Percentiles rank a stretch among this genome's conserved stretches.
Evolutionary conservation across 2,329 filamentous ascomycete species (phyloP).

Genomic region (Alternaria arborescens): DNA sequence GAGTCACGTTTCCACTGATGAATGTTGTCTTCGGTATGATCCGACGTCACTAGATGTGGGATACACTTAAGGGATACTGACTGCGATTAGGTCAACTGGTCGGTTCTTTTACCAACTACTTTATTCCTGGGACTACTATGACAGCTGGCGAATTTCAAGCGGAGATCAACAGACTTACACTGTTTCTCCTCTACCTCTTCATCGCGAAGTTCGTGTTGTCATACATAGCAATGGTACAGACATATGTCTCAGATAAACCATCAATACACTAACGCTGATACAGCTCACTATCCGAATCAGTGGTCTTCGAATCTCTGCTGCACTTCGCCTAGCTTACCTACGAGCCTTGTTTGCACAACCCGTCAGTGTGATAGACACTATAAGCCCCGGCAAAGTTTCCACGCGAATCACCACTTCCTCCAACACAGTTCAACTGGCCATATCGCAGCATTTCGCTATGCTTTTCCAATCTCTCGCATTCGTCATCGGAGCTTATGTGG

Average conservation of each 20-base stretch:
- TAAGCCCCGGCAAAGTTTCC: constrained; percentile 61
- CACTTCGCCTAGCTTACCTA: constrained; percentile 61
- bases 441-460: constrained; percentile 63
- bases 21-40: constrained; percentile 64
- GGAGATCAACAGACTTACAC: constrained; percentile 53
- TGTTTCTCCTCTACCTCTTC: constrained; percentile 48
- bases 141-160: constrained; percentile 60
- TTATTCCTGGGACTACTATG: constrained; percentile 54
- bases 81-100: constrained; percentile 50
- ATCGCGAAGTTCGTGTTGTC: constrained; percentile 47
- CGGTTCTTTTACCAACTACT: constrained; percentile 66
- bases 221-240: constrained; percentile 45
- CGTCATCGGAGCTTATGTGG: constrained; percentile 49
- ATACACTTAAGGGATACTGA: background rate
- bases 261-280: constrained; percentile 25
- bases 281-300: constrained; percentile 59
- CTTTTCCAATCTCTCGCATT: constrained; percentile 53
- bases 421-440: constrained; percentile 63
- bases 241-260: background rate
- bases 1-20: constrained; percentile 62
- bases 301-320: constrained; percentile 61
- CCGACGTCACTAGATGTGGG: background rate
- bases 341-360: constrained; percentile 60
- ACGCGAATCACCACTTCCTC: constrained; percentile 62
- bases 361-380: constrained; percentile 58